A percentile compares a stretch with the other conserved stretches of the same genome.
phyloP scores from a whole-genome alignment of 1,284 basidiomycete species.

The Fomes fomentarius region DNA sequence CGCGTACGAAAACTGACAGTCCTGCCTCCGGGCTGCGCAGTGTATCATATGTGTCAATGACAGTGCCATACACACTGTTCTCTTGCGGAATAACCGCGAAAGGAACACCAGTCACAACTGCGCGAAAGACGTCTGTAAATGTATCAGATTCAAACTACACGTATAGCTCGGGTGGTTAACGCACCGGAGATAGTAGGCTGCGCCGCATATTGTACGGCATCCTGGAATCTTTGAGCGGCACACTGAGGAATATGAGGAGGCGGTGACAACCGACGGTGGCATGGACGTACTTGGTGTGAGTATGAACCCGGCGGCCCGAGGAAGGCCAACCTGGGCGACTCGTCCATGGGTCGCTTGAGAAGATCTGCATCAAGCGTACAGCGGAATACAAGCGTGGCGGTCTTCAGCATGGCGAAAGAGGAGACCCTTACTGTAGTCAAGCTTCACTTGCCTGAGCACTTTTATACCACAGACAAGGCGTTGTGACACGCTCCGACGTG shows the following conservation, averaged over 20 bases:
- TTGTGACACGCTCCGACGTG: background rate
- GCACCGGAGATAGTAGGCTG: conserved; percentile 58
- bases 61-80: conserved; percentile 74
- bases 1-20: conserved; percentile 51
- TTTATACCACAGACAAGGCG: background rate
- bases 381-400: background rate
- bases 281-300: conserved; percentile 65
- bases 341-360: conserved; percentile 10
- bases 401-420: background rate
- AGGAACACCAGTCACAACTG: conserved; percentile 44
- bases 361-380: background rate
- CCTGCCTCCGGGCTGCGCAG: conserved; percentile 50
- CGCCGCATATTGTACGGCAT: conserved; percentile 53
- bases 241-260: conserved; percentile 45
- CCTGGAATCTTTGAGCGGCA: conserved; percentile 59
- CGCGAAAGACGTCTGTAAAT: conserved; percentile 56
- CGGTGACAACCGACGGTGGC: background rate
- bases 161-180: conserved; percentile 11
- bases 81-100: conserved; percentile 74
- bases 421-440: background rate
- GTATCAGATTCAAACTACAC: background rate
- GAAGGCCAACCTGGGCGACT: conserved; percentile 40
- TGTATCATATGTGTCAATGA: conserved; percentile 72
- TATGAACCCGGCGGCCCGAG: conserved; percentile 78
- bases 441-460: background rate